Evolutionary conservation across 768 basidiomycete genomes (phyloP), one percentile per base, ranked within the genome.

Genomic region (Rhizopogon vesiculosus): DNA sequence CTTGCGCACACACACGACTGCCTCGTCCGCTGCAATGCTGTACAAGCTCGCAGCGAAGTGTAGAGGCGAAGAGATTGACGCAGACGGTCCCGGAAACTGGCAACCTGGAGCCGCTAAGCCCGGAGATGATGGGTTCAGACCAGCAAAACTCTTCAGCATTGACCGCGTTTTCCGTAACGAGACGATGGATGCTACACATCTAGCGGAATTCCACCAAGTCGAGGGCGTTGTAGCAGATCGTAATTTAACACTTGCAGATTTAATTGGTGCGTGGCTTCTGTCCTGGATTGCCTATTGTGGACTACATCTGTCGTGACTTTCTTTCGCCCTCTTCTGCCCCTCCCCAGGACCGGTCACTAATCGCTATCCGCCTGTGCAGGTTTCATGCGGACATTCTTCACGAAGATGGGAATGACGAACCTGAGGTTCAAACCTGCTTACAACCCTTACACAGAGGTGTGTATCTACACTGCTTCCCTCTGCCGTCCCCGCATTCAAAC

Each of bases 121-220:
- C 15, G 64, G 64, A 60, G 69, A 81, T 62, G 88, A 90, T 48
- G 92, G 91, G 0, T 97, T 97, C 79, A 78, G 86, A 56, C 91
- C 94, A 6, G 91, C 91, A 39, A 97, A 98, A 65, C 68, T 97
- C 60, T 99, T 98, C 82, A 93, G 91, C 62, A 98, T 99, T 61
- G 97, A 99, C 70, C 81, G 97, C 44, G 97, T 99, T 19, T 99
- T 98, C 86, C 80, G 97, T 68, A 99, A 99, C 64, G 97, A 99
- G 72, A 92, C 97, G 0, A 91, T 92, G 81, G 97, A 99, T 71
- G 94, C 94, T 44, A 99, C 97, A 16, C 97, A 99, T 78, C 66
- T 99, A 59, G 97, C 97, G 4, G 97, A 99, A 72, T 99, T 99
- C 79, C 96, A 98, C 69, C 97, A 99, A 73, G 97, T 99, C n/a